A percentile compares a stretch with the other conserved stretches of the same genome.
Evolutionary conservation across 768 basidiomycete species (phyloP).

Genomic region (Lactarius deliciosus): DNA sequence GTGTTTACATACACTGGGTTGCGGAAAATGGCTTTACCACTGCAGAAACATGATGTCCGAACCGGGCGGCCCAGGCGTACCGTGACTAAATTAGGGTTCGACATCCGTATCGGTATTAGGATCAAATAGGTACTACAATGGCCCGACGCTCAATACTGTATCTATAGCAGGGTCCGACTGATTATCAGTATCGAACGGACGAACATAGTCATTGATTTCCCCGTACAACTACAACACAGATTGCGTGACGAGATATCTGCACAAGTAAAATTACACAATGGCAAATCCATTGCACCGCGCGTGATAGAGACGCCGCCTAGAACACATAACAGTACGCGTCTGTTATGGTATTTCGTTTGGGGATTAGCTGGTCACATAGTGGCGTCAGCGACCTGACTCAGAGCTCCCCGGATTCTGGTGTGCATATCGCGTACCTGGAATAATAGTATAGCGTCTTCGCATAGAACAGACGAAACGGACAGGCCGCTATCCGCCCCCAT

Average conservation of each 20-base stretch:
- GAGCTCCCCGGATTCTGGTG: background rate
- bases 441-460: constrained; percentile 2
- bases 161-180: background rate
- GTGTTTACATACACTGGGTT: background rate
- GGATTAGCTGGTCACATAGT: background rate
- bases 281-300: background rate
- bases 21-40: background rate
- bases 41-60: background rate
- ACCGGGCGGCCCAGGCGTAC: no score
- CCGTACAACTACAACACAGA: background rate
- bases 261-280: background rate
- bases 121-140: background rate
- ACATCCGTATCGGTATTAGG: background rate
- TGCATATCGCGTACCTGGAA: background rate
- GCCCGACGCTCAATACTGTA: background rate
- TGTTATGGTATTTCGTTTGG: background rate
- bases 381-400: background rate
- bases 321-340: constrained; percentile 5
- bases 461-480: background rate
- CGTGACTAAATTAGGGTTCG: no score
- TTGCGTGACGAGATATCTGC: background rate
- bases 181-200: no score
- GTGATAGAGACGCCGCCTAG: background rate
- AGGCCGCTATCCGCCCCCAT: background rate
- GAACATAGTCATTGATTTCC: background rate